Conservation (phyloP, 202 grass and related monocot species). For the Carex sylvatica region DNA sequence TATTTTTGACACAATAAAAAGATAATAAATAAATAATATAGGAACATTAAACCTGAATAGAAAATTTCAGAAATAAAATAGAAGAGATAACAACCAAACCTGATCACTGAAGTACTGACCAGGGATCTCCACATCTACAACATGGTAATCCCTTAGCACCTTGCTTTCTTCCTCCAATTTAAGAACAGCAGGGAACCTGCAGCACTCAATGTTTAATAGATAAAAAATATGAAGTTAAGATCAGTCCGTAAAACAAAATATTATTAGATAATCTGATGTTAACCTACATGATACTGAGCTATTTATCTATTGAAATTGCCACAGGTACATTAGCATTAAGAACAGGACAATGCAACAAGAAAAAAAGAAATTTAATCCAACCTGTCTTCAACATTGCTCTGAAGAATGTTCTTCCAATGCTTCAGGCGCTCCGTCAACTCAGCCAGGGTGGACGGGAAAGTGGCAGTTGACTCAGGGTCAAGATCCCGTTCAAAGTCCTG, state of each 20-base stretch:
- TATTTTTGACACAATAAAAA: constrained; percentile 9
- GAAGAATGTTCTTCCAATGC: constrained; percentile 98
- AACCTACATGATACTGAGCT: background rate
- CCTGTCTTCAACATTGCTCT: constrained; percentile 93
- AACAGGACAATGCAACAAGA: background rate
- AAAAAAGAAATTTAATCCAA: background rate
- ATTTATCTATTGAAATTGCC: background rate
- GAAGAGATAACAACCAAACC: constrained; percentile 39
- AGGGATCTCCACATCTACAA: constrained; percentile 92
- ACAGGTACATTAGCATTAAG: background rate
- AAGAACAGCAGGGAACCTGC: constrained; percentile 80
- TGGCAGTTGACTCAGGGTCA: constrained; percentile 92
- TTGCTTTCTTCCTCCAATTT: constrained; percentile 99
- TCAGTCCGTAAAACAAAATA: background rate
- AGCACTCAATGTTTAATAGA: background rate
- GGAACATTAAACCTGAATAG: background rate
- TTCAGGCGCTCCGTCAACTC: constrained; percentile 93
- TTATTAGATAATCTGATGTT: background rate
- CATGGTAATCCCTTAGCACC: constrained; percentile 88
- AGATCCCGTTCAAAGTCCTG: constrained; percentile 95
- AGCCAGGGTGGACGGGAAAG: constrained; percentile 83
- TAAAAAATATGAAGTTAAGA: background rate
- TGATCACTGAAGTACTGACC: constrained; percentile 97
- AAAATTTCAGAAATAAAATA: constrained; percentile 20
- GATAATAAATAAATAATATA: background rate